These are phyloP conservation scores for Chlamydomonas applanata DNA, from an alignment of 139 green algal species.

Conservation along the genomic window DNA sequence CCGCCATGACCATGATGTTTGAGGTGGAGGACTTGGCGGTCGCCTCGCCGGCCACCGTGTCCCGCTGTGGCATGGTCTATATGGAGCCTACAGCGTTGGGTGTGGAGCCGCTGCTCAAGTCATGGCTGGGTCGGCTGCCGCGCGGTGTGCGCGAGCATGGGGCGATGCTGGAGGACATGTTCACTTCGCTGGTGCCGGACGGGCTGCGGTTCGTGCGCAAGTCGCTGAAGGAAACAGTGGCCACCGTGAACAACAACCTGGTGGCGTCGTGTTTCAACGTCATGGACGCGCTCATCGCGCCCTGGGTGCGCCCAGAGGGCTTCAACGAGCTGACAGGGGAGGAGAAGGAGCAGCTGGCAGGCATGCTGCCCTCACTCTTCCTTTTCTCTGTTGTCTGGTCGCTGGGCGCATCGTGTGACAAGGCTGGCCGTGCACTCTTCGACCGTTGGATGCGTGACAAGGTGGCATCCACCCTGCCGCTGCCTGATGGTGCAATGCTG, in stretches of 20 bases:
- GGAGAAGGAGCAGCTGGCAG: slow-evolving; percentile 34
- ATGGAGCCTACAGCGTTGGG: slow-evolving; percentile 75
- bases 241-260: slow-evolving; percentile 70
- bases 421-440: slow-evolving; percentile 50
- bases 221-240: slow-evolving; percentile 71
- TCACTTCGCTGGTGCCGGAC: slow-evolving; percentile 61
- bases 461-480: slow-evolving; percentile 20
- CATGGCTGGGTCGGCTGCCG: slow-evolving; percentile 63
- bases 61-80: slow-evolving; percentile 82
- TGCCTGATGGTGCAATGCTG: slow-evolving; percentile 33
- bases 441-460: slow-evolving; percentile 39
- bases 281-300: slow-evolving; percentile 63
- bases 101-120: slow-evolving; percentile 61
- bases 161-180: slow-evolving; percentile 47
- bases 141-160: slow-evolving; percentile 20
- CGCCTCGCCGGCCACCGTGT: slow-evolving; percentile 75
- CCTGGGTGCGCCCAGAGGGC: slow-evolving; percentile 37
- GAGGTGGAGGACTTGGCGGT: slow-evolving; percentile 74
- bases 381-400: slow-evolving; percentile 78
- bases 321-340: slow-evolving; percentile 45
- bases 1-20: slow-evolving; percentile 87
- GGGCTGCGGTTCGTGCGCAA: slow-evolving; percentile 61
- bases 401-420: slow-evolving; percentile 70
- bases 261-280: slow-evolving; percentile 67
- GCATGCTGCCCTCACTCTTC: slow-evolving; percentile 56